Evolutionary conservation across 768 basidiomycete genomes (phyloP), one percentile per base, ranked within the genome.

Genomic region (Boletus coccyginus): DNA sequence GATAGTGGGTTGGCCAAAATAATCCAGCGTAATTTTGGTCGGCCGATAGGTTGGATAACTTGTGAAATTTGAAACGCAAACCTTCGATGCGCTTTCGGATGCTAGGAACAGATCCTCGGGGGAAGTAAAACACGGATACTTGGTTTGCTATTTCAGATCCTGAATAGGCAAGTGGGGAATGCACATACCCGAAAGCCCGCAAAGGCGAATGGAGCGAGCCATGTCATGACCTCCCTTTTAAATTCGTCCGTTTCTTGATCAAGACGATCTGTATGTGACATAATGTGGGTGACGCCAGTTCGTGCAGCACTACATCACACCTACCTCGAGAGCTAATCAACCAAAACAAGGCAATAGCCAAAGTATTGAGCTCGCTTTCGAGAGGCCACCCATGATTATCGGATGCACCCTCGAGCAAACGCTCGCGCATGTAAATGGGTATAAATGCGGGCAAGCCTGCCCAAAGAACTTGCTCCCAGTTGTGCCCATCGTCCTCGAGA

Each of bases 401-500:
- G 43, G 68, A 69, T 0, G 74, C 66, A 21, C 71, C 74, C 42
- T 73, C 71, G 40, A 77, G 72, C 11, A 83, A 65, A 21, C 74
- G 72, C 7, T 69, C 57, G 21, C 73, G 73, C 27, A 84, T 56
- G 59, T 75, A 81, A 1, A 44, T 50, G 38, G 70, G 70, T 16
- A 82, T 68, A 53, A 83, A 78, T 0, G 53, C 36, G 4, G 75
- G 73, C 12, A 82, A 64, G 40, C 72, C 73, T 7, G 80, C 79
- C 64, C 75, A 73, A 46, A 73, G 62, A 14, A 84, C 71, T 56
- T 80, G 82, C 48, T 73, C 72, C 39, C 74, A 61, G 62, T 84
- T 84, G 57, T 74, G 77, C 46, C 74, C 76, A 51, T 77, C 79
- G 29, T 82, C 78, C 58, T 86, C 83, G 33, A 84, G 75, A 41